phyloP scores from a whole-genome alignment of 2,329 filamentous ascomycete species.

The Exophiala oligosperma region DNA sequence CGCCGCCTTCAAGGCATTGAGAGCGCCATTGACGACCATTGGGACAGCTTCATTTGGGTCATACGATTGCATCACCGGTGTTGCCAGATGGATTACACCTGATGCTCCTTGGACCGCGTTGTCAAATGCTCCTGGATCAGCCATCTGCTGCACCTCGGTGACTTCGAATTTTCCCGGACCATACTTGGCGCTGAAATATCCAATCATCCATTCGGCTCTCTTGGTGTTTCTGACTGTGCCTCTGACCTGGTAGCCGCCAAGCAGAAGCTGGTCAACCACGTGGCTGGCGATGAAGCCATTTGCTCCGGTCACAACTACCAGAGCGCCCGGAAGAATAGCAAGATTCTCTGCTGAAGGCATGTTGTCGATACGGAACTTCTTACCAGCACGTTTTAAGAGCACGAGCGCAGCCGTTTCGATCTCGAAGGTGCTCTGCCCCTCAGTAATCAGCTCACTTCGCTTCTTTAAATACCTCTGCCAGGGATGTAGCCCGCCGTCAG shows the following conservation, averaged over 20 bases:
- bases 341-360: constrained; percentile 13
- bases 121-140: constrained; percentile 29
- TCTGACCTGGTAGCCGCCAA: constrained; percentile 46
- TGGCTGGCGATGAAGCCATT: constrained; percentile 50
- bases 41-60: constrained; percentile 47
- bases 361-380: background rate
- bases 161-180: constrained; percentile 39
- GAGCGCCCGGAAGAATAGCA: constrained; percentile 11
- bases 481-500: no score
- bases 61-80: constrained; percentile 37
- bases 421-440: no score
- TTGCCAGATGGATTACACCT: constrained; percentile 43
- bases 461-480: no score
- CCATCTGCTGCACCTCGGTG: constrained; percentile 38
- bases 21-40: constrained; percentile 48
- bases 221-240: constrained; percentile 42
- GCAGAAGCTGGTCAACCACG: constrained; percentile 42
- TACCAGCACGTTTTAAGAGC: no score
- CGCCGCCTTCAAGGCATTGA: constrained; percentile 33
- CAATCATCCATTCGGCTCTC: constrained; percentile 41
- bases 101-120: constrained; percentile 34
- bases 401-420: no score
- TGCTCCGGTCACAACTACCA: constrained; percentile 48
- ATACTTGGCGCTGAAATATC: constrained; percentile 34
- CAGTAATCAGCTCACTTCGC: no score